Evolutionary conservation across 257 asterid genomes (phyloP).

Genomic region (Gentiana dahurica): DNA sequence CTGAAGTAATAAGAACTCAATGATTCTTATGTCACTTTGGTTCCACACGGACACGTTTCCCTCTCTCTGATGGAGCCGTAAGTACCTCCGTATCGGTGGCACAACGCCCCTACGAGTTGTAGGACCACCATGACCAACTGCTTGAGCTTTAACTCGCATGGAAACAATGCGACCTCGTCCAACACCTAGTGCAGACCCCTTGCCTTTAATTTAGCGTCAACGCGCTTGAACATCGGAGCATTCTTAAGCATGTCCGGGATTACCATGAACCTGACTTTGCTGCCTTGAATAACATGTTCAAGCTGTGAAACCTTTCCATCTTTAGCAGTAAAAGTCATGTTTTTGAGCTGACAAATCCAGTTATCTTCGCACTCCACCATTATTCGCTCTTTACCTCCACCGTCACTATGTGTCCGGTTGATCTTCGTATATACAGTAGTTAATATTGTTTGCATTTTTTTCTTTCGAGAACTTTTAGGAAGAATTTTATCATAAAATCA

Average conservation of each 20-base stretch:
- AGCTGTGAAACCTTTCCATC: too few species aligned
- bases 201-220: slow-evolving; percentile 95
- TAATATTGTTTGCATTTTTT: slow-evolving; percentile 28
- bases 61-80: too few species aligned
- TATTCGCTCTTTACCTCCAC: too few species aligned
- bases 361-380: too few species aligned
- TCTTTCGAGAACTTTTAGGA: slow-evolving; percentile 29
- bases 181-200: slow-evolving; percentile 86
- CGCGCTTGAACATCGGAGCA: slow-evolving; percentile 96
- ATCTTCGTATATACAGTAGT: slow-evolving; percentile 46
- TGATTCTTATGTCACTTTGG: too few species aligned
- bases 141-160: slow-evolving; percentile 68
- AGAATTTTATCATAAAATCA: slow-evolving; percentile 34
- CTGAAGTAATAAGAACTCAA: too few species aligned
- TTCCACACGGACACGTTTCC: too few species aligned
- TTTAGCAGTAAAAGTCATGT: too few species aligned
- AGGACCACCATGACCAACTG: slow-evolving; percentile 55
- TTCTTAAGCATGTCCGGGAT: slow-evolving; percentile 96
- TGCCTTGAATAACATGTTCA: too few species aligned
- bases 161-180: slow-evolving; percentile 98
- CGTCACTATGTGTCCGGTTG: slow-evolving; percentile 2
- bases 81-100: slow-evolving; percentile 73
- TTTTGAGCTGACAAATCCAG: too few species aligned
- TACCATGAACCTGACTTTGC: slow-evolving; percentile 70
- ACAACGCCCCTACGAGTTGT: slow-evolving; percentile 54